Base-by-base conservation (phyloP, 2,329 filamentous ascomycete species). In the Talaromyces sp. region DNA sequence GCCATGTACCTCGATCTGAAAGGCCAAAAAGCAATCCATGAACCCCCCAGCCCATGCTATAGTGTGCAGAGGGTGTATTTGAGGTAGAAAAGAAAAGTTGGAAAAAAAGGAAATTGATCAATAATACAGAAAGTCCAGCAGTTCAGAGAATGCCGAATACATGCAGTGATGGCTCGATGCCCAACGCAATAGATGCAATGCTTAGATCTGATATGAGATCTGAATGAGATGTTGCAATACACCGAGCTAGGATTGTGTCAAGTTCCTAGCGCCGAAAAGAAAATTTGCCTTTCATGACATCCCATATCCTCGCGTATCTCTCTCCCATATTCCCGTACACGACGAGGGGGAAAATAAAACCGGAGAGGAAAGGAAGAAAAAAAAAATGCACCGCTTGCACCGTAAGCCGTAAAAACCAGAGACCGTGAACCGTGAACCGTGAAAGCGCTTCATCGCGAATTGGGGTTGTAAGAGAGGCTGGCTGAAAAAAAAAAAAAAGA, bases 21-120 rank as follows among this genome's bases (percentile, higher is more conserved):
- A 16, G 32, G 52, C n/a, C n/a, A n/a, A 39, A 46, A 27, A 4
- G 24, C 24, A 27, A 29, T n/a, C 58, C 44, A 54, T 54, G 62
- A 56, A 52, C 64, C 37, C 64, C 37, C 57, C 51, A 51, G 64
- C 49, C 60, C 65, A 65, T 64, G 63, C 67, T 65, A 56, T 14
- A 5, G 32, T 50, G 50, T 62, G 57, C 59, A 10, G 61, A 10
- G 22, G 40, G 40, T 43, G 55, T 27, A 45, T 41, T 44, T 54
- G 54, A 55, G 10, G 8, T 61, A 54, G 57, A 54, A 59, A 59
- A 42, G 57, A 42, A 24, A 65, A 50, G 56, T 59, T 46, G 57
- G 33, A 52, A 42, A 32, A 47, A 30, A 29, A 43, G 45, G 32
- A 44, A 24, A 47, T n/a, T n/a, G n/a, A n/a, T 54, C 48, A 52